phyloP scores from a whole-genome alignment of 345 rosid genomes.

The Citrus hindsii region DNA sequence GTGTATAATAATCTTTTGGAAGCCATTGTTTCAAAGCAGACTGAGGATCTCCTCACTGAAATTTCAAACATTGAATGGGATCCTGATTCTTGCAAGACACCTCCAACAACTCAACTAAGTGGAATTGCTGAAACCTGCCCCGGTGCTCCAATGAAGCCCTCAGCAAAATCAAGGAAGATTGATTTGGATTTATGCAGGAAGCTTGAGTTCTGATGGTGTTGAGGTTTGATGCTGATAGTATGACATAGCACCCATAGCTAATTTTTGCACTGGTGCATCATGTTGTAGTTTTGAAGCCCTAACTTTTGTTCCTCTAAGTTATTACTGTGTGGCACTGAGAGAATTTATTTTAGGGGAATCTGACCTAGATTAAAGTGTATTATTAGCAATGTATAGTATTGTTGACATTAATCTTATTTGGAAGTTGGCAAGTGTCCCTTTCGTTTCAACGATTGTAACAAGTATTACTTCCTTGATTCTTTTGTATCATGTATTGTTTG shows the following conservation, averaged over 20 bases:
- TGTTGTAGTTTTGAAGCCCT: conserved; percentile 11
- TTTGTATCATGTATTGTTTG: not conserved
- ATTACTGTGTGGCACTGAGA: conserved; percentile 7
- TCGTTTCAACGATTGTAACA: not conserved
- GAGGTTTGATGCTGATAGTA: conserved; percentile 7
- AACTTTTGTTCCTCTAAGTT: conserved; percentile 10
- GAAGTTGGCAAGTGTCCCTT: conserved; percentile 10
- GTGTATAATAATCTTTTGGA: conserved; percentile 53
- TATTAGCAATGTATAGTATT: conserved; percentile 26
- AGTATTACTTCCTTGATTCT: not conserved
- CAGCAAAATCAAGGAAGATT: conserved; percentile 32
- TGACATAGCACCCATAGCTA: conserved; percentile 8
- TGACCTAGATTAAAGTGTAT: conserved; percentile 12
- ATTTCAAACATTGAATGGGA: conserved; percentile 23
- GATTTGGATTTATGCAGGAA: conserved; percentile 50
- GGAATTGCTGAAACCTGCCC: conserved; percentile 57
- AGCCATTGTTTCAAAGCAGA: conserved; percentile 36
- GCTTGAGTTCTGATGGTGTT: conserved; percentile 44
- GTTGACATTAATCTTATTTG: not conserved
- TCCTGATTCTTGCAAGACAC: conserved; percentile 39
- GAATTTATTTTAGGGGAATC: not conserved
- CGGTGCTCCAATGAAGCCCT: conserved; percentile 49
- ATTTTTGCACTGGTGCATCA: conserved; percentile 1
- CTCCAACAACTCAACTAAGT: conserved; percentile 30
- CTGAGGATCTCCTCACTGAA: conserved; percentile 34